Evolutionary conservation across 2,329 filamentous ascomycete genomes (phyloP).

Genomic region (Aciculosporium take): DNA sequence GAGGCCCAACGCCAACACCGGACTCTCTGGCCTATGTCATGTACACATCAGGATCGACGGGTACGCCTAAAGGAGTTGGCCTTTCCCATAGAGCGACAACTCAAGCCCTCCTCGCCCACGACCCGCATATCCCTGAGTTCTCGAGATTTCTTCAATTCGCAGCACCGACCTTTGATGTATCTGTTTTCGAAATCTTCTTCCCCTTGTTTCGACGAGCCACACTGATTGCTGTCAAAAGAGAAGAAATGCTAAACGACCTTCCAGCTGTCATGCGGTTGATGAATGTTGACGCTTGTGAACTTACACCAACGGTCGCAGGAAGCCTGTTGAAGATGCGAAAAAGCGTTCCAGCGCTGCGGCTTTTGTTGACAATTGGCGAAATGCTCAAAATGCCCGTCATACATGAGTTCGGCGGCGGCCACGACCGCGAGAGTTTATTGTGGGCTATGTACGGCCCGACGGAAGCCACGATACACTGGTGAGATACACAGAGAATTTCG

Average conservation of each 20-base stretch:
- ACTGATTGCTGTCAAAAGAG: constrained; percentile 55
- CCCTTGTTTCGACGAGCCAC: constrained; percentile 61
- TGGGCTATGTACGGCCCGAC: constrained; percentile 94
- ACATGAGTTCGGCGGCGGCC: constrained; percentile 57
- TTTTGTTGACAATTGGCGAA: constrained; percentile 80
- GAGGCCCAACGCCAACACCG: constrained; percentile 12
- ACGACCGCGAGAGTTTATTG: constrained; percentile 45
- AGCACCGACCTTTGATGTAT: constrained; percentile 85
- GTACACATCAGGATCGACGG: constrained; percentile 87
- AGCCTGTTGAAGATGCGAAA: constrained; percentile 56
- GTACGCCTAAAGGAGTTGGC: constrained; percentile 74
- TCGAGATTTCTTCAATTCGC: constrained; percentile 80
- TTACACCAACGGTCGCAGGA: constrained; percentile 77
- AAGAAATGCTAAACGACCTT: constrained; percentile 60
- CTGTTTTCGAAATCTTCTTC: constrained; percentile 91
- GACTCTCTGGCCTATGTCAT: constrained; percentile 66
- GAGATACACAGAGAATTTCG: constrained; percentile 10
- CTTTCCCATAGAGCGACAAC: constrained; percentile 68
- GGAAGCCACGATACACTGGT: constrained; percentile 79
- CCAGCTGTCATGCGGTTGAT: constrained; percentile 49
- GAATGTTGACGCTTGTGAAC: constrained; percentile 67
- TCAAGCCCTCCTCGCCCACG: constrained; percentile 70
- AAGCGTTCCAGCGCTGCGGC: constrained; percentile 51
- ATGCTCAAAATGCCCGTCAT: constrained; percentile 74
- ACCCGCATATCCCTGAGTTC: constrained; percentile 63